These are phyloP conservation scores for Tillandsia leiboldiana DNA, from an alignment of 176 grass and related monocot genomes.

Conservation along the genomic window DNA sequence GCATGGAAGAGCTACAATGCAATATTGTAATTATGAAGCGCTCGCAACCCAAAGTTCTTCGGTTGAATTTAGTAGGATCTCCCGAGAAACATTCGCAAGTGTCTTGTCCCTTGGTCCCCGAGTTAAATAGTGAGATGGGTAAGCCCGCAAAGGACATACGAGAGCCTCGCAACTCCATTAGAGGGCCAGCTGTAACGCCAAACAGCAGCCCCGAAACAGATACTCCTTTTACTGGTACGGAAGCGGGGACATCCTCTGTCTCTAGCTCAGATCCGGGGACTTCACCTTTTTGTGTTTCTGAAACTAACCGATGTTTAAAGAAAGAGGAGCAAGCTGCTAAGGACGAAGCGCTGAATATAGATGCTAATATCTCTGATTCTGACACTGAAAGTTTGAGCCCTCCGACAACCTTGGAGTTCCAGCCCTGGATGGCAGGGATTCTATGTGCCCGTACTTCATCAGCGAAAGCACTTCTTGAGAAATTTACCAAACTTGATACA, in stretches of 20 bases:
- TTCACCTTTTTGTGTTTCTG: conserved; percentile 67
- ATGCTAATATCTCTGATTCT: conserved; percentile 73
- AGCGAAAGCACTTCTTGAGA: conserved; percentile 56
- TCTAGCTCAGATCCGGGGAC: conserved; percentile 94
- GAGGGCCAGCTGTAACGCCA: conserved; percentile 82
- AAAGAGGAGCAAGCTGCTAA: conserved; percentile 43
- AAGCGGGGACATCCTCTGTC: conserved; percentile 82
- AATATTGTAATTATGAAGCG: conserved; percentile 99
- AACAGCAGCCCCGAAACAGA: conserved; percentile 77
- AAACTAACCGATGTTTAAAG: conserved; percentile 49
- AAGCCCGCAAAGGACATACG: conserved; percentile 34
- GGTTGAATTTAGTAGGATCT: conserved; percentile 91
- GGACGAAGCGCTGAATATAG: conserved; percentile 36
- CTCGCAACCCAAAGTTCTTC: conserved; percentile 90
- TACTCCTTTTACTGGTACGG: conserved; percentile 75
- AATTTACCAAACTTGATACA: conserved; percentile 59
- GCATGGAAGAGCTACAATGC: conserved; percentile 89
- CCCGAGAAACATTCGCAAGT: conserved; percentile 51
- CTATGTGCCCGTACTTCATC: conserved; percentile 46
- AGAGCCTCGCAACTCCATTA: conserved; percentile 45
- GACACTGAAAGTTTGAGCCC: conserved; percentile 62
- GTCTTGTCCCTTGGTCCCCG: conserved; percentile 23
- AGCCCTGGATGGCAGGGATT: conserved; percentile 74
- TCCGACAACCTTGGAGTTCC: conserved; percentile 50
- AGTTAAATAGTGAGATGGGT: conserved; percentile 24